A percentile compares a stretch with the other conserved stretches of the same genome.
These are phyloP conservation scores for Diaporthe sp. DNA, from an alignment of 2,329 filamentous ascomycete genomes.

Conservation along the genomic window DNA sequence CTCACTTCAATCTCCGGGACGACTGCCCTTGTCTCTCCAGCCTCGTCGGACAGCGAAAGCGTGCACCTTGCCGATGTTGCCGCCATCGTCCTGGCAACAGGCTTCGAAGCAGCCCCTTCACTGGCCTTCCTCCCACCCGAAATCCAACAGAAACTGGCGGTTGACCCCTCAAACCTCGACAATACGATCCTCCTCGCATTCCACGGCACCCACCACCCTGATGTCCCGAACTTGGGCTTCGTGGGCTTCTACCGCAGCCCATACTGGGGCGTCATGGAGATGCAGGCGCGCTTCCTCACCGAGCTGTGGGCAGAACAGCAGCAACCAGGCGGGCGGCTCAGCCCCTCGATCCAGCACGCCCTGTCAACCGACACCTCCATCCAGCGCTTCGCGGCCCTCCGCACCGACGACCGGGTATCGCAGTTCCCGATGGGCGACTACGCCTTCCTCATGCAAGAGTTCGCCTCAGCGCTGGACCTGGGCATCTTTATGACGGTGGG, in stretches of 20 bases:
- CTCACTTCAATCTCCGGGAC: slow-evolving; percentile 49
- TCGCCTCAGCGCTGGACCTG: slow-evolving; percentile 69
- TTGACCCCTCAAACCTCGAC: slow-evolving; percentile 63
- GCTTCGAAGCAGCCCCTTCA: slow-evolving; percentile 74
- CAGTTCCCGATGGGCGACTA: slow-evolving; percentile 92
- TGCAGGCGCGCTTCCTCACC: slow-evolving; percentile 79
- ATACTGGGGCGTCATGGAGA: slow-evolving; percentile 89
- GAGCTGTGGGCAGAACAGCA: slow-evolving; percentile 63
- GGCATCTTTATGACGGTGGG: slow-evolving; percentile 49
- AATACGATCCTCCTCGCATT: slow-evolving; percentile 76
- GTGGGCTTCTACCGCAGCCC: slow-evolving; percentile 87
- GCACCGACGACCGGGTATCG: slow-evolving; percentile 61
- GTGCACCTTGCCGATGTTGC: slow-evolving; percentile 64
- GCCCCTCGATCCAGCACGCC: slow-evolving; percentile 49
- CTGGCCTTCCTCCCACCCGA: slow-evolving; percentile 71
- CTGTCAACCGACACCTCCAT: slow-evolving; percentile 57
- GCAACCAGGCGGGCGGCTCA: slow-evolving; percentile 38
- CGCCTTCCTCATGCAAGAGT: slow-evolving; percentile 77
- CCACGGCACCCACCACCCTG: slow-evolving; percentile 70
- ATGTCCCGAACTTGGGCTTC: slow-evolving; percentile 75
- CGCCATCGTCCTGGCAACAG: slow-evolving; percentile 79
- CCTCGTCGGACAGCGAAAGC: slow-evolving; percentile 13
- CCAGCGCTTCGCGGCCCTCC: slow-evolving; percentile 59
- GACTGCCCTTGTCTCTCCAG: slow-evolving; percentile 47
- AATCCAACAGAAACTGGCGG: slow-evolving; percentile 66